A percentile compares a stretch with the other conserved stretches of the same genome.
Conservation (phyloP, 164 flowering plant genomes). For the Vitis labrusca region DNA sequence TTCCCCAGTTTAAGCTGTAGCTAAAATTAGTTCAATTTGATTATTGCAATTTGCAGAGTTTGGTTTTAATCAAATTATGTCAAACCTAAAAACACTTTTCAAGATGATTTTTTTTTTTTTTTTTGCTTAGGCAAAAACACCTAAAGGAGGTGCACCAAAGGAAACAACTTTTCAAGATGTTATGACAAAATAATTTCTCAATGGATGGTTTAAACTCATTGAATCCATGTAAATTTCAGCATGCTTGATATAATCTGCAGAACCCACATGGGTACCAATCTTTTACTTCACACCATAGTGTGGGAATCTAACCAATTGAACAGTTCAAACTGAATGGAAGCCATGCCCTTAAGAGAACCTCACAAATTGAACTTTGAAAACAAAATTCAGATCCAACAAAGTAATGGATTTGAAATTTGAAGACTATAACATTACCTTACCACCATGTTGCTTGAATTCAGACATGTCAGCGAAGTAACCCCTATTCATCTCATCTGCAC, state of each 20-base stretch:
- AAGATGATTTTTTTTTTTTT: no score
- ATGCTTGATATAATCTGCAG: no score
- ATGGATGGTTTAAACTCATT: no score
- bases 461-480: conserved; percentile 87
- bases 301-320: neutral
- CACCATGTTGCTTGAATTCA: conserved; percentile 86
- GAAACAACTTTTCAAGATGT: no score
- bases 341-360: neutral
- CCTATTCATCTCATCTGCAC: conserved; percentile 91
- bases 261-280: no score
- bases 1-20: no score
- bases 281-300: neutral
- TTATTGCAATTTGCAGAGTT: neutral
- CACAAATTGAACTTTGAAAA: neutral
- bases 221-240: no score
- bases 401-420: neutral
- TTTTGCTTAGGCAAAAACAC: no score
- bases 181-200: no score
- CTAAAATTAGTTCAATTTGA: neutral
- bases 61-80: neutral
- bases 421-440: conserved; percentile 57
- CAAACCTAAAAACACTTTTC: no score
- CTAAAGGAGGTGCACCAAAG: no score
- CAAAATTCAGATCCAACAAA: neutral
- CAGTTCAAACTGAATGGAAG: neutral